These are phyloP conservation scores for Carex parvula DNA, from an alignment of 176 grass and related monocot genomes.

Conservation along the genomic window DNA sequence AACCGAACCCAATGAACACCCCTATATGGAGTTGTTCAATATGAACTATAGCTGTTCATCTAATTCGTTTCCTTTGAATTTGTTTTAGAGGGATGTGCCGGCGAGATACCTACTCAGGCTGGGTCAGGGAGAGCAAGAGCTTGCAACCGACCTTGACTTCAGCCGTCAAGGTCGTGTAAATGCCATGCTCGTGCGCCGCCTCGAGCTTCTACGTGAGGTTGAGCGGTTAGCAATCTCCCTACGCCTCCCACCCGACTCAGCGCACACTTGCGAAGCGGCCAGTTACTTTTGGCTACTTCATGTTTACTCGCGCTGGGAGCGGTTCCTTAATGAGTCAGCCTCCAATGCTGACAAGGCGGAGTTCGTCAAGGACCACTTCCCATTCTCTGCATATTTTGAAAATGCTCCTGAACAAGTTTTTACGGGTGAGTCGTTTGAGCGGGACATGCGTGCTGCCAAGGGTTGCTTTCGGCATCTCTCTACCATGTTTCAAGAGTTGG, in stretches of 20 bases:
- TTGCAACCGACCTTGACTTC: slow-evolving; percentile 99
- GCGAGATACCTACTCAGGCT: slow-evolving; percentile 96
- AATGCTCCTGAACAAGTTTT: slow-evolving; percentile 65
- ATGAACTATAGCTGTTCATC: neutral
- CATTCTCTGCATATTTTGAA: slow-evolving; percentile 73
- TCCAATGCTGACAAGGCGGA: slow-evolving; percentile 71
- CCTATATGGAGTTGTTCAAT: neutral
- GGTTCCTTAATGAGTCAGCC: slow-evolving; percentile 65
- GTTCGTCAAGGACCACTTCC: slow-evolving; percentile 76
- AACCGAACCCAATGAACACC: too few relatives aligned
- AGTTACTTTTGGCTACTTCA: slow-evolving; percentile 97
- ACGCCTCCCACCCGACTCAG: slow-evolving; percentile 75
- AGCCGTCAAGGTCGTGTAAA: slow-evolving; percentile 97
- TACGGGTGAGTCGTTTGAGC: slow-evolving; percentile 80
- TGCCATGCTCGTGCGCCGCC: slow-evolving; percentile 82
- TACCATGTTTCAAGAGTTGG: slow-evolving; percentile 91
- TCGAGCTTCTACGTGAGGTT: slow-evolving; percentile 87
- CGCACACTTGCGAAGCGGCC: slow-evolving; percentile 92
- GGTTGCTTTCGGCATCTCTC: slow-evolving; percentile 95
- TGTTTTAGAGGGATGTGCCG: slow-evolving; percentile 87
- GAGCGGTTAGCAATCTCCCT: slow-evolving; percentile 79
- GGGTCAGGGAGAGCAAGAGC: slow-evolving; percentile 96
- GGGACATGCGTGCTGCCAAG: slow-evolving; percentile 91
- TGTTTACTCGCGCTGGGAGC: slow-evolving; percentile 93
- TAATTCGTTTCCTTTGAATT: slow-evolving; percentile 7